A percentile compares a stretch with the other conserved stretches of the same genome.
These are phyloP conservation scores for Fragaria iinumae DNA, from an alignment of 306 rosid species.

Conservation along the genomic window DNA sequence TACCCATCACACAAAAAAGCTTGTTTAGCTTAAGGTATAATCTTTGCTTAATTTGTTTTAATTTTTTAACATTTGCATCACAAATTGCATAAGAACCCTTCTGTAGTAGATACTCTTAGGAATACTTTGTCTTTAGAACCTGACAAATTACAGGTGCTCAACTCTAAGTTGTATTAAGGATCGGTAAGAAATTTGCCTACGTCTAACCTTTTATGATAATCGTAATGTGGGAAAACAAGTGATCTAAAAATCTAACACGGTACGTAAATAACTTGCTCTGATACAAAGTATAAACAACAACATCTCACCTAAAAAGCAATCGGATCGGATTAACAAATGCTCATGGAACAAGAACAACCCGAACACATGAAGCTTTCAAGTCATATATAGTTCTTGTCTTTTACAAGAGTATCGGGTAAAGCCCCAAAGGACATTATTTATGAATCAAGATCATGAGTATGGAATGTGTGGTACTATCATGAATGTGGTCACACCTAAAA, in stretches of 20 bases:
- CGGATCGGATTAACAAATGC: neutral
- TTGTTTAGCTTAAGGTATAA: neutral
- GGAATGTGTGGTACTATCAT: neutral
- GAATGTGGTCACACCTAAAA: conserved; percentile 22
- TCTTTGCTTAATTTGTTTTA: neutral
- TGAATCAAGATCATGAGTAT: neutral
- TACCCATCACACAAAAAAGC: neutral
- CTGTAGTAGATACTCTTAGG: neutral
- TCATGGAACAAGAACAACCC: neutral
- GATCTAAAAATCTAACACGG: neutral
- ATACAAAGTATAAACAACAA: neutral
- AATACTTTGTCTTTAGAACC: neutral
- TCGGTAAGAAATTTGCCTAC: neutral
- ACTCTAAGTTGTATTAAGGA: neutral
- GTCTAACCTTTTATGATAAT: neutral
- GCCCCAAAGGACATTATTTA: neutral
- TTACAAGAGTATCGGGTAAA: neutral
- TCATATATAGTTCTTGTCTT: neutral
- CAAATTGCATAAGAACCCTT: neutral
- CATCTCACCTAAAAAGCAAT: neutral
- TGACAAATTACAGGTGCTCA: neutral
- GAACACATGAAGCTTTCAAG: neutral
- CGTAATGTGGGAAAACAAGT: neutral
- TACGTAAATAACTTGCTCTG: neutral
- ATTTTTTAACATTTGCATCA: too few species aligned